Evolutionary conservation across 2,329 filamentous ascomycete species (phyloP).

Genomic region (Zasmidium citrigriseum): DNA sequence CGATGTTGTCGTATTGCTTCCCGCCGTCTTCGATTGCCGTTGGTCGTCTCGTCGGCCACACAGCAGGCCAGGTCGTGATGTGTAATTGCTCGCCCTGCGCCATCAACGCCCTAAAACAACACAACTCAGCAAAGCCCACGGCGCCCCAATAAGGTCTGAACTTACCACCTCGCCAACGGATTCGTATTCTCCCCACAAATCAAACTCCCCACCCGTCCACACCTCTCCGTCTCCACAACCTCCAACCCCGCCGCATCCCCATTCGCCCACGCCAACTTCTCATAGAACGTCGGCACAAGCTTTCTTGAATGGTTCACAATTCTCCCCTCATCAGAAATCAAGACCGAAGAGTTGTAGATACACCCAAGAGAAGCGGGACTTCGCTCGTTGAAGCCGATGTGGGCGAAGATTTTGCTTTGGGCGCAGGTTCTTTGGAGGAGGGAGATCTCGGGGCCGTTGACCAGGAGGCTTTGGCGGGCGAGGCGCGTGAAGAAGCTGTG

Average conservation of each 20-base stretch:
- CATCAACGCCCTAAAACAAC: conserved; percentile 41
- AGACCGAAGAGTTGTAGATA: conserved; percentile 55
- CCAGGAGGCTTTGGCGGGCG: conserved; percentile 46
- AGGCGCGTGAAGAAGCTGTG: conserved; percentile 54
- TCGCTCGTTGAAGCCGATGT: conserved; percentile 55
- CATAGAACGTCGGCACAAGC: conserved; percentile 58
- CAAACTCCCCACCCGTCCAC: conserved; percentile 51
- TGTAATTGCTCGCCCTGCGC: conserved; percentile 59
- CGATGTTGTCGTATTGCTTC: conserved; percentile 56
- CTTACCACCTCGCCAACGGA: conserved; percentile 52
- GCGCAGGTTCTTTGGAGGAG: conserved; percentile 44
- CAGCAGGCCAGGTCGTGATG: conserved; percentile 57
- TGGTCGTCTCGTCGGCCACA: conserved; percentile 51
- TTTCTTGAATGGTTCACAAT: conserved; percentile 57
- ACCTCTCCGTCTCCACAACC: conserved; percentile 45
- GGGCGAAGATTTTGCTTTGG: conserved; percentile 43
- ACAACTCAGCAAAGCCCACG: not conserved
- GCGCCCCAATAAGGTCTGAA: not conserved
- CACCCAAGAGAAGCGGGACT: conserved; percentile 46
- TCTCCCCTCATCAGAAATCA: conserved; percentile 48
- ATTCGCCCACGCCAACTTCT: conserved; percentile 57
- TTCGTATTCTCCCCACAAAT: conserved; percentile 63
- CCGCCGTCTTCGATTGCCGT: conserved; percentile 4
- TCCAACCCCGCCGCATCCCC: conserved; percentile 55
- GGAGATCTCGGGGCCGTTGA: conserved; percentile 49